Percentiles rank a stretch among this genome's conserved stretches.
Evolutionary conservation across 805 yeast genomes (phyloP).

Genomic region (Yamadazyma scolyti): DNA sequence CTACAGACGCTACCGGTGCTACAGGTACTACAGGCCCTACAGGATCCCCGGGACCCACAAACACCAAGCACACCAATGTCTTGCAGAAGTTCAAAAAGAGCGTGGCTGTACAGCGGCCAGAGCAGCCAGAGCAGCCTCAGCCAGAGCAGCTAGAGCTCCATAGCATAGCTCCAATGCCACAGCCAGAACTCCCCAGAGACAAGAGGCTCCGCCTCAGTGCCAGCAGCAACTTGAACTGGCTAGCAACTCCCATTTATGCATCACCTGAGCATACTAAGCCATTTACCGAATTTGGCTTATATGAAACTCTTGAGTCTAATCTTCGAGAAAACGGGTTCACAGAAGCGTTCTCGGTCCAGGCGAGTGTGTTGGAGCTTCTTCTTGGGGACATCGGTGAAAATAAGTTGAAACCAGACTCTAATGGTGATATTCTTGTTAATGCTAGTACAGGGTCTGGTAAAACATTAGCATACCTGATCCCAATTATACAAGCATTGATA

Average conservation of each 20-base stretch:
- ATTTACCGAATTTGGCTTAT: conserved; percentile 47
- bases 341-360: conserved; percentile 75
- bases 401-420: conserved; percentile 45
- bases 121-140: neutral
- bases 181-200: conserved; percentile 67
- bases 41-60: neutral
- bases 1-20: no score
- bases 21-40: conserved; percentile 1
- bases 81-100: conserved; percentile 47
- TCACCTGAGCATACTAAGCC: conserved; percentile 43
- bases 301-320: conserved; percentile 42
- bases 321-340: conserved; percentile 43
- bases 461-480: conserved; percentile 83
- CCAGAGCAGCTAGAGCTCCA: conserved; percentile 2
- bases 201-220: conserved; percentile 28
- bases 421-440: conserved; percentile 81
- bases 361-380: conserved; percentile 56
- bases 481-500: conserved; percentile 68
- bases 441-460: conserved; percentile 97
- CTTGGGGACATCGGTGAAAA: conserved; percentile 41
- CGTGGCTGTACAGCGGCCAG: conserved; percentile 11
- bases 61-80: conserved; percentile 47
- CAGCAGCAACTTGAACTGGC: conserved; percentile 54
- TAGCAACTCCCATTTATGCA: conserved; percentile 59
- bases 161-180: conserved; percentile 73